Evolutionary conservation across 176 grass and related monocot genomes (phyloP), one percentile per base, ranked within the genome.

Genomic region (Puccinellia tenuiflora): DNA sequence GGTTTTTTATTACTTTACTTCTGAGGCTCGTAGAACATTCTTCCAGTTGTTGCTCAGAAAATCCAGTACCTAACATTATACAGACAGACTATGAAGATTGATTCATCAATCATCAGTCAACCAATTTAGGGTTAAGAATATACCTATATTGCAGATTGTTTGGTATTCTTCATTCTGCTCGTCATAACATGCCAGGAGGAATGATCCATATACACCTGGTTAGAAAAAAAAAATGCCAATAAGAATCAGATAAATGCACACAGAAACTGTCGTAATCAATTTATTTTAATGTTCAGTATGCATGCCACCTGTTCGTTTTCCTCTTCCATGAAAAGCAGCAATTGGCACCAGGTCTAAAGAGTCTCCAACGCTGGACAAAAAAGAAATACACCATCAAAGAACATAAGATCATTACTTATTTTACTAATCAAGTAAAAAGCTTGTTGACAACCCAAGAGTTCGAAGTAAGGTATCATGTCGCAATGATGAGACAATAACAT

Each of bases 61-160:
- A 98, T 51, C 96, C 96, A 71, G 96, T 98, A 86, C 96, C 96
- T 98, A 73, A 1, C 64, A 38, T 85, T 76, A 59, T 55, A 74
- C 47, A 46, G 63, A 69, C 21, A 82, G 31, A 81, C 17, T 22
- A 82, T 83, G 65, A 75, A 68, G 28, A 75, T n/a, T 14, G 50
- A 77, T 30, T 81, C 40, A 81, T 70, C 57, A 50, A 30, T 16
- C 6, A 24, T 72, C 59, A 52, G 42, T 17, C 7, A 21, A 52
- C 18, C 28, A 63, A 34, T 18, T 45, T 26, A 16, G 20, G 25
- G 16, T 77, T 62, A 72, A 54, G 43, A 46, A 42, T 16, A 25
- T 91, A 98, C 96, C 96, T 90, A 95, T 98, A 73, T 95, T 95
- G 71, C 96, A 98, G 66, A 98, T 98, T 53, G 90, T 95, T 90